Conservation (phyloP, 257 asterid species). For the Henckelia pumila region DNA sequence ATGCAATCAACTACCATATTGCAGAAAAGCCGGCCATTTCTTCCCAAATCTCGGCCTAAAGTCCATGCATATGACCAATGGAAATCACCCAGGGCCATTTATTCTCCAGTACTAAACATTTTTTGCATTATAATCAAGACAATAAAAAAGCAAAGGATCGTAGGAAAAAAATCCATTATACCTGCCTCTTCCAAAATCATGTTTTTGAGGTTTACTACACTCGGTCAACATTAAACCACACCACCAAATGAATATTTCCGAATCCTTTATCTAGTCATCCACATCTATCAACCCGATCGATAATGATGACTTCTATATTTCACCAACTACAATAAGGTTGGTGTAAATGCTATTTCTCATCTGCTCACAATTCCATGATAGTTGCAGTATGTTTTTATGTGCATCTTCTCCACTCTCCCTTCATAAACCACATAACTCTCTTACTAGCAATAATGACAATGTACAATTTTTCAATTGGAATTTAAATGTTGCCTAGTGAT, state of each 20-base stretch:
- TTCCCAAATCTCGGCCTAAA: too few species aligned
- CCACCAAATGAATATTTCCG: not conserved
- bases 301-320: not conserved
- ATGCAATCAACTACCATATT: too few species aligned
- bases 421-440: constrained; percentile 3
- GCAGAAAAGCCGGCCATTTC: too few species aligned
- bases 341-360: constrained; percentile 6
- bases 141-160: constrained; percentile 14
- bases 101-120: constrained; percentile 1
- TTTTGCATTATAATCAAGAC: constrained; percentile 5
- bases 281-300: constrained; percentile 13
- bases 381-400: constrained; percentile 7
- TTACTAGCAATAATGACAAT: not conserved
- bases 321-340: not conserved
- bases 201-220: too few species aligned
- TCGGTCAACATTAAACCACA: too few species aligned
- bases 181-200: not conserved
- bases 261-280: not conserved
- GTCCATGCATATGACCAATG: not conserved
- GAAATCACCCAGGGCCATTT: constrained; percentile 11
- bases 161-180: constrained; percentile 10
- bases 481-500: not conserved
- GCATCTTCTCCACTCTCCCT: not conserved
- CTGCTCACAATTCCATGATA: constrained; percentile 10
- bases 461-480: not conserved